phyloP scores from a whole-genome alignment of 352 stramenopile genomes.

The Globisporangium perplexum region DNA sequence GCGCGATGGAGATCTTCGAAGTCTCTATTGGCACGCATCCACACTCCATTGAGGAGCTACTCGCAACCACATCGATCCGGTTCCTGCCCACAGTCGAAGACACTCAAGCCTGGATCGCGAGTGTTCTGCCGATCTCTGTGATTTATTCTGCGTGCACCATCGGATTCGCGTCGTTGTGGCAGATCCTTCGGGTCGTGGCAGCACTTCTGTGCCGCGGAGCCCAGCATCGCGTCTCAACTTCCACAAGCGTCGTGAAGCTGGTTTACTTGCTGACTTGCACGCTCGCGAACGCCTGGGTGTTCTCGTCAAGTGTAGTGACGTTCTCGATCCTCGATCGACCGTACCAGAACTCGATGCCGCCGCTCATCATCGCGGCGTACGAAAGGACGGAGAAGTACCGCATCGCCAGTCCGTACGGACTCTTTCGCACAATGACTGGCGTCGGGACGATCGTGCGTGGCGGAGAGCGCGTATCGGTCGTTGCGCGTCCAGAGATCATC shows the following conservation, averaged over 20 bases:
- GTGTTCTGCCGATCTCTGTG: constrained; percentile 23
- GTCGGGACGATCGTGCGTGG: constrained; percentile 41
- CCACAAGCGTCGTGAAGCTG: constrained; percentile 6
- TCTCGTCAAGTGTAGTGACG: constrained; percentile 32
- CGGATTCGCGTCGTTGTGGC: constrained; percentile 19
- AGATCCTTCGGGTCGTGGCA: constrained; percentile 14
- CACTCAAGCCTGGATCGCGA: constrained; percentile 33
- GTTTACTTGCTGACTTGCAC: constrained; percentile 25
- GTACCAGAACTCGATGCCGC: constrained; percentile 27
- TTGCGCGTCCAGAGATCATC: constrained; percentile 87
- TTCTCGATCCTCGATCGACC: constrained; percentile 34
- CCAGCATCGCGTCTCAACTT: background rate
- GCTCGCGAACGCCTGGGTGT: constrained; percentile 22
- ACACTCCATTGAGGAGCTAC: constrained; percentile 6
- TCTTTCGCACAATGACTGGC: constrained; percentile 90
- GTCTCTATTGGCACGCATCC: background rate
- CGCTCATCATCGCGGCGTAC: constrained; percentile 23
- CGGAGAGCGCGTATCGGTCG: constrained; percentile 34
- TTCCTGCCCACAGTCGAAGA: constrained; percentile 33
- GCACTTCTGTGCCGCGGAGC: background rate
- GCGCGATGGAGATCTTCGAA: background rate
- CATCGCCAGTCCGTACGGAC: constrained; percentile 69
- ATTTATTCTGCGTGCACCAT: constrained; percentile 12
- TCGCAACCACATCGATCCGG: constrained; percentile 20
- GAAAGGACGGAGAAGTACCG: constrained; percentile 23